Conservation (phyloP, 1,284 basidiomycete species). For the Trametes pubescens region DNA sequence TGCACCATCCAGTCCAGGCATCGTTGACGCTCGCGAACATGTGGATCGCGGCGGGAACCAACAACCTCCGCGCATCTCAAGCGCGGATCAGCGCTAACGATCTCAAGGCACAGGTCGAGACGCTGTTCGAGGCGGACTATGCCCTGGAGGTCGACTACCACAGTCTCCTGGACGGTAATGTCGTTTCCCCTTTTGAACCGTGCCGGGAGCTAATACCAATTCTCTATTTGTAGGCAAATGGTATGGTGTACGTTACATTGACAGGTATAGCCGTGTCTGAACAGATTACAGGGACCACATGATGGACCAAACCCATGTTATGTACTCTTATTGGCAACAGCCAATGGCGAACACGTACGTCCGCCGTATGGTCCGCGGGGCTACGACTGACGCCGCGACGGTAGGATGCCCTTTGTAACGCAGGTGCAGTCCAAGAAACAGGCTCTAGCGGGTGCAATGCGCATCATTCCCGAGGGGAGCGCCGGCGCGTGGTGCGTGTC, state of each 20-base stretch:
- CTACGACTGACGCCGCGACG: constrained; percentile 6
- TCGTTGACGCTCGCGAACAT: constrained; percentile 64
- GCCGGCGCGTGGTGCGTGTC: constrained; percentile 59
- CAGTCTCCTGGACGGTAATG: constrained; percentile 58
- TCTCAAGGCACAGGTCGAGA: constrained; percentile 60
- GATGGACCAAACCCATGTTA: constrained; percentile 73
- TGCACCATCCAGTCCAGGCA: constrained; percentile 69
- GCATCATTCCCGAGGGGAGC: constrained; percentile 68
- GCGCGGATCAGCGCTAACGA: constrained; percentile 68
- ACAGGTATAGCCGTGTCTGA: constrained; percentile 2
- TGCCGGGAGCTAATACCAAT: background rate
- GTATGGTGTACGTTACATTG: constrained; percentile 31
- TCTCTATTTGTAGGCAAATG: constrained; percentile 56
- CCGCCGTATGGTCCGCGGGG: background rate
- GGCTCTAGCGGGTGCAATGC: constrained; percentile 65
- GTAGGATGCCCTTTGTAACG: constrained; percentile 63
- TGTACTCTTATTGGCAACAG: constrained; percentile 77
- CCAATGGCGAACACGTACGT: constrained; percentile 67
- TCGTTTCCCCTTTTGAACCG: background rate
- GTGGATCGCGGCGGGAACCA: constrained; percentile 64
- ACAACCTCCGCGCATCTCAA: constrained; percentile 70
- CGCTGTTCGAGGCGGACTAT: constrained; percentile 66
- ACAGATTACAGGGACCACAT: constrained; percentile 50
- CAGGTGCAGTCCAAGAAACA: constrained; percentile 65
- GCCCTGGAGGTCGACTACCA: constrained; percentile 68